Evolutionary conservation across 306 rosid species (phyloP).

Genomic region (Medicago ruthenica): DNA sequence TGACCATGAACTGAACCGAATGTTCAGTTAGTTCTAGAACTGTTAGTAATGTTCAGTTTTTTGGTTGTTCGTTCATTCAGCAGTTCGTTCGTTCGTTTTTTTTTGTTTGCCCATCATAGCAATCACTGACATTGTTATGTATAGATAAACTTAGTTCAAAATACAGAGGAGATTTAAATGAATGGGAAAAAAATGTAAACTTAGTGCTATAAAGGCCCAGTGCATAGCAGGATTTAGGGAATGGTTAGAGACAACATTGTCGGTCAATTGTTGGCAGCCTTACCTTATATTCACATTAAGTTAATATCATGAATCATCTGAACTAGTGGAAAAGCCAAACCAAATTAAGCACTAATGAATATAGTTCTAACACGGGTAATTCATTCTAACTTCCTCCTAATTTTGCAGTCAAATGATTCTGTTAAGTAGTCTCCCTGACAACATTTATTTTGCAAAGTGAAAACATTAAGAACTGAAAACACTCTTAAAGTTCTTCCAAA

Average conservation of each 20-base stretch:
- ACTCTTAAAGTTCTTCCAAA: neutral
- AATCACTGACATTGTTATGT: too few species aligned
- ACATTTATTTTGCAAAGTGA: conserved; percentile 11
- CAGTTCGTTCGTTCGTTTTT: too few species aligned
- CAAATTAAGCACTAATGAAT: neutral
- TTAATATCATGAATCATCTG: too few species aligned
- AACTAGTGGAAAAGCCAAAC: neutral
- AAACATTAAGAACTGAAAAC: conserved; percentile 4
- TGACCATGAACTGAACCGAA: too few species aligned
- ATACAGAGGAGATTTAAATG: conserved; percentile 3
- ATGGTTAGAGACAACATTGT: neutral
- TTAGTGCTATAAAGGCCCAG: neutral
- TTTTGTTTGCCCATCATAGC: too few species aligned
- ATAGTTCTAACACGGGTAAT: conserved; percentile 1
- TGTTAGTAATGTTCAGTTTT: too few species aligned
- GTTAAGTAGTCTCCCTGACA: neutral
- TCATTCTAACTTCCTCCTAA: conserved; percentile 23
- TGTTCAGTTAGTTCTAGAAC: too few species aligned
- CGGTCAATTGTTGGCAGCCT: neutral
- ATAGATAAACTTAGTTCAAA: too few species aligned
- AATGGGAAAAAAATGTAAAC: neutral
- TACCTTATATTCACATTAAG: neutral
- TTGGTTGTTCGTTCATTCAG: too few species aligned
- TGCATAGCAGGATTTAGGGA: neutral
- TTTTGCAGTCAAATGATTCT: neutral